phyloP scores from a whole-genome alignment of 2,329 filamentous ascomycete species.

The Aspergillus nomiae region DNA sequence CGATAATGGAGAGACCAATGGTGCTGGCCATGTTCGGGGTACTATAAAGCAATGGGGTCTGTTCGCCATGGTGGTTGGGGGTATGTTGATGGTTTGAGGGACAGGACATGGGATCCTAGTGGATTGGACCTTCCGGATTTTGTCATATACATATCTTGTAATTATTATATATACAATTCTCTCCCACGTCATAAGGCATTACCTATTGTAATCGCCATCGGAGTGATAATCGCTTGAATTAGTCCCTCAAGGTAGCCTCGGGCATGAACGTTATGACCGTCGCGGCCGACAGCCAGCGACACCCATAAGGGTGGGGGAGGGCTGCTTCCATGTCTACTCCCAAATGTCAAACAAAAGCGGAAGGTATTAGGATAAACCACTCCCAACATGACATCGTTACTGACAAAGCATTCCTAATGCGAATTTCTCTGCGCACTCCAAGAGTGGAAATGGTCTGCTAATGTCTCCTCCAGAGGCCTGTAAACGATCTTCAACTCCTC shows the following conservation, averaged over 20 bases:
- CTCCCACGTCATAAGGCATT: not conserved
- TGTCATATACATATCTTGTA: not conserved
- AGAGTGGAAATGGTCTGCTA: slow-evolving; percentile 16
- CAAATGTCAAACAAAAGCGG: not conserved
- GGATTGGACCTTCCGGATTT: not conserved
- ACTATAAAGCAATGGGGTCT: slow-evolving; percentile 7
- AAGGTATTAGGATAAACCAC: no score
- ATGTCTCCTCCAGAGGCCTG: slow-evolving; percentile 17
- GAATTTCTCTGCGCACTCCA: slow-evolving; percentile 7
- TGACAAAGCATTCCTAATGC: not conserved
- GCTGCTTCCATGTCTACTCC: not conserved
- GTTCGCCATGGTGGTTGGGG: slow-evolving; percentile 8
- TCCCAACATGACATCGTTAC: no score
- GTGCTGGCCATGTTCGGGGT: not conserved
- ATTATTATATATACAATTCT: not conserved
- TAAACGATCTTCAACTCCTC: slow-evolving; percentile 24
- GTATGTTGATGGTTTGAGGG: not conserved
- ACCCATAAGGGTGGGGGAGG: not conserved
- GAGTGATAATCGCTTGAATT: not conserved
- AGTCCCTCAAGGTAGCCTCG: not conserved
- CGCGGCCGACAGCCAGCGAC: not conserved
- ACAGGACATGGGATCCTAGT: not conserved
- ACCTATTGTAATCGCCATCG: not conserved
- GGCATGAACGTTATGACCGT: not conserved
- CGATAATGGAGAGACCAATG: not conserved